Percentiles rank a stretch among this genome's conserved stretches.
Evolutionary conservation across 2,329 filamentous ascomycete genomes (phyloP).

Genomic region (Calonectria fujianensis): DNA sequence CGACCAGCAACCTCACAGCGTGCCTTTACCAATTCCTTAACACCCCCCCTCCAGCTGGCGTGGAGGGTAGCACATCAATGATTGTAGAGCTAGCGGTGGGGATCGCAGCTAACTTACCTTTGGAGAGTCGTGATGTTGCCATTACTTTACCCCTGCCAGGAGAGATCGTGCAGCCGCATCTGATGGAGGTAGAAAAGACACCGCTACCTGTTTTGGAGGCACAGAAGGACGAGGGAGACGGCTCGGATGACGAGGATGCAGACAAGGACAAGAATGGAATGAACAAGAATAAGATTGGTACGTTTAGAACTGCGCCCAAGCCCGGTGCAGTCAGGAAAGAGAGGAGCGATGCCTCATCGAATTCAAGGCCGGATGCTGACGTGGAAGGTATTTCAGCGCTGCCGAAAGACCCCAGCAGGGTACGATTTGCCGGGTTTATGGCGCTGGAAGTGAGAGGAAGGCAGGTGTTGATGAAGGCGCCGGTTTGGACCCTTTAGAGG

Average conservation of each 20-base stretch:
- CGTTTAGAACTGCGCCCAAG: conserved; percentile 55
- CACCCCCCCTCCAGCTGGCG: conserved; percentile 84
- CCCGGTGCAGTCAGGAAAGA: conserved; percentile 41
- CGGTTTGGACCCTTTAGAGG: conserved; percentile 77
- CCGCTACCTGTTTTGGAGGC: conserved; percentile 77
- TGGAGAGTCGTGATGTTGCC: conserved; percentile 93
- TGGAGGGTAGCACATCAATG: conserved; percentile 93
- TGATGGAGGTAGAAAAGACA: conserved; percentile 91
- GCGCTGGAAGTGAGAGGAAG: conserved; percentile 84
- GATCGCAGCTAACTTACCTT: conserved; percentile 88
- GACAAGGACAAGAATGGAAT: conserved; percentile 67
- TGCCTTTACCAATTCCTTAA: conserved; percentile 84
- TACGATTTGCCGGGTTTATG: conserved; percentile 85
- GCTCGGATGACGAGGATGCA: conserved; percentile 64
- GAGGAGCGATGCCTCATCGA: conserved; percentile 56
- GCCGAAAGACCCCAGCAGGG: conserved; percentile 71
- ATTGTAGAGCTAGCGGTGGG: conserved; percentile 93
- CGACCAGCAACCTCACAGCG: conserved; percentile 80
- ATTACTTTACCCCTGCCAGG: conserved; percentile 91
- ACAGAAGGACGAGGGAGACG: conserved; percentile 64
- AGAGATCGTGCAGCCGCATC: conserved; percentile 78
- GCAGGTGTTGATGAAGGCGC: conserved; percentile 84
- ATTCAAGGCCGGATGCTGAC: conserved; percentile 62
- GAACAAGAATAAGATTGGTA: conserved; percentile 69
- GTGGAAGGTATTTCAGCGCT: conserved; percentile 60